Evolutionary conservation across 1,284 basidiomycete species (phyloP).

Genomic region (Moesziomyces globuligerus): DNA sequence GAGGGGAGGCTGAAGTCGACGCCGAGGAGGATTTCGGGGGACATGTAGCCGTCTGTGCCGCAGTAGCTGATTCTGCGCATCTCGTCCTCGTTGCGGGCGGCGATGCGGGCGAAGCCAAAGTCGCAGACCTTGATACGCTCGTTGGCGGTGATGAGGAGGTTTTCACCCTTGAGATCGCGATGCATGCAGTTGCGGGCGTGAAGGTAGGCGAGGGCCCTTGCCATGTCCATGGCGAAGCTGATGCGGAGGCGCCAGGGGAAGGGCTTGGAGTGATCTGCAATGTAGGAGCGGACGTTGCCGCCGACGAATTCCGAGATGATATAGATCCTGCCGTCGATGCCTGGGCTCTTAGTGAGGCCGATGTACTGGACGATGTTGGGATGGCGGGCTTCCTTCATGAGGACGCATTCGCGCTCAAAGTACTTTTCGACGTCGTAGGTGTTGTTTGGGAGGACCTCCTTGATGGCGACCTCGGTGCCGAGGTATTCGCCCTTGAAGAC

Average conservation of each 20-base stretch:
- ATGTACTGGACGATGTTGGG: conserved; percentile 95
- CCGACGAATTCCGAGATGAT: conserved; percentile 65
- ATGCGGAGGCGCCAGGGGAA: conserved; percentile 73
- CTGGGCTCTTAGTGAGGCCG: conserved; percentile 86
- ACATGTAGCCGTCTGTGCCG: conserved; percentile 80
- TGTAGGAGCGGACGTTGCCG: conserved; percentile 56
- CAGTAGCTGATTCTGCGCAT: conserved; percentile 92
- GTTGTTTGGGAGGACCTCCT: conserved; percentile 87
- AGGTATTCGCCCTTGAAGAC: conserved; percentile 79
- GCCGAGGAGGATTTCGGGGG: conserved; percentile 89
- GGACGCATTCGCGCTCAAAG: conserved; percentile 94
- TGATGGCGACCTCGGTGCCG: conserved; percentile 94
- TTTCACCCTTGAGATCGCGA: conserved; percentile 92
- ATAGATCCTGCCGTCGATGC: conserved; percentile 76
- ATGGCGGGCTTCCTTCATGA: conserved; percentile 92
- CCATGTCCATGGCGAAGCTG: conserved; percentile 92
- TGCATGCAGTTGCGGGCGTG: conserved; percentile 82
- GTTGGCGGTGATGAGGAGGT: conserved; percentile 91
- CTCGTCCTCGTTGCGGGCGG: conserved; percentile 88
- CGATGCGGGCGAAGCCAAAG: conserved; percentile 91
- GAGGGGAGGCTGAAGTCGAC: conserved; percentile 91
- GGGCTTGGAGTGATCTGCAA: conserved; percentile 58
- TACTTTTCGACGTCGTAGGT: conserved; percentile 94
- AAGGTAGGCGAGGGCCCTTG: conserved; percentile 93
- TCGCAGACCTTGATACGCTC: conserved; percentile 95